Percentiles rank a stretch among this genome's conserved stretches.
Evolutionary conservation across 768 basidiomycete genomes (phyloP).

Genomic region (Pleurotus salmoneostramineus): DNA sequence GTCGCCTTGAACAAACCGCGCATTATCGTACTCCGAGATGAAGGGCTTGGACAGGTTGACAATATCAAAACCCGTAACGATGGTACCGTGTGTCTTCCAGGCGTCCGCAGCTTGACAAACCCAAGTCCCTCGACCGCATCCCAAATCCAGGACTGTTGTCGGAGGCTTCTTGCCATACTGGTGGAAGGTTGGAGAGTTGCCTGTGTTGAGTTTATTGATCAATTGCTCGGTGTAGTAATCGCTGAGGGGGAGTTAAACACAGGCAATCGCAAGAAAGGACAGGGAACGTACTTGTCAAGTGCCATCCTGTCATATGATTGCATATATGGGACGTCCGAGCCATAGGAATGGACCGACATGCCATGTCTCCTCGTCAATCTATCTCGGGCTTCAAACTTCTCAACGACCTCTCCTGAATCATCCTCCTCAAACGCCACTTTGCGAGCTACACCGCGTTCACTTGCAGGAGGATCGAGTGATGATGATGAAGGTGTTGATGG

Average conservation of each 20-base stretch:
- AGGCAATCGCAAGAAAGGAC: conserved; percentile 7
- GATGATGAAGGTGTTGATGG: conserved; percentile 4
- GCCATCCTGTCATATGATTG: conserved; percentile 56
- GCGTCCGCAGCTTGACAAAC: conserved; percentile 50
- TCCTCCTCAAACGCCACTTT: conserved; percentile 14
- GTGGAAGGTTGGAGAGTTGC: conserved; percentile 59
- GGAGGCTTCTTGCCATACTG: conserved; percentile 47
- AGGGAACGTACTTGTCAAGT: conserved; percentile 54
- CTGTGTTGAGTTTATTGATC: conserved; percentile 49
- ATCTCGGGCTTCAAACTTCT: conserved; percentile 26
- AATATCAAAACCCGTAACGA: conserved; percentile 65
- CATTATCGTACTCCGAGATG: conserved; percentile 32
- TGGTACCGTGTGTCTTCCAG: conserved; percentile 50
- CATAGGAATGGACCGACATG: conserved; percentile 55
- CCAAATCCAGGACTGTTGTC: conserved; percentile 61
- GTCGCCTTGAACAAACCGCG: conserved; percentile 57
- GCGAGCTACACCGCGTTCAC: background rate
- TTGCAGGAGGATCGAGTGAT: background rate
- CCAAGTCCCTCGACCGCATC: conserved; percentile 76
- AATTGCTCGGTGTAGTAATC: conserved; percentile 57
- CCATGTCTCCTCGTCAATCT: conserved; percentile 36
- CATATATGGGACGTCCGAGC: conserved; percentile 54
- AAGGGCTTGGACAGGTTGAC: conserved; percentile 41
- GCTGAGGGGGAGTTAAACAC: conserved; percentile 30
- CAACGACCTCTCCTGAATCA: conserved; percentile 15